These are phyloP conservation scores for Fusarium sp. DNA, from an alignment of 2,329 filamentous ascomycete genomes.

Conservation along the genomic window DNA sequence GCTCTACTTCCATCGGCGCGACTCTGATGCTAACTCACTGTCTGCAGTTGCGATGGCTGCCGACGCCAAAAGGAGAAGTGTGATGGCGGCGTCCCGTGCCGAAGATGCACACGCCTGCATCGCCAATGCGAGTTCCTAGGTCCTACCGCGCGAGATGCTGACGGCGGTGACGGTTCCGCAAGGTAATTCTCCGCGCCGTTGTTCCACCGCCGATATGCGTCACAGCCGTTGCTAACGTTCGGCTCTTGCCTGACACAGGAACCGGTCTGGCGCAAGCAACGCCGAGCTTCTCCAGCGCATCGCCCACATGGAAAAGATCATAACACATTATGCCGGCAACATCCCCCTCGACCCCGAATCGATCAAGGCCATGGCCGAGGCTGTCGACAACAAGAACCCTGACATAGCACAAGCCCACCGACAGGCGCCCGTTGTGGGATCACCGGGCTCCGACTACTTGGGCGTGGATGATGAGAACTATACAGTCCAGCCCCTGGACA, in stretches of 20 bases:
- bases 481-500: slow-evolving; percentile 55
- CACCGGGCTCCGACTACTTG: slow-evolving; percentile 42
- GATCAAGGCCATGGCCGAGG: slow-evolving; percentile 56
- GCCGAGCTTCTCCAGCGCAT: slow-evolving; percentile 43
- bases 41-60: slow-evolving; percentile 63
- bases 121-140: slow-evolving; percentile 62
- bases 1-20: background rate
- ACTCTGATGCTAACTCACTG: slow-evolving; percentile 17
- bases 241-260: slow-evolving; percentile 21
- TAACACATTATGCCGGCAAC: slow-evolving; percentile 61
- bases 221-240: slow-evolving; percentile 21
- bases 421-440: slow-evolving; percentile 38
- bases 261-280: slow-evolving; percentile 38
- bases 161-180: slow-evolving; percentile 40
- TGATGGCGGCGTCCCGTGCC: slow-evolving; percentile 66
- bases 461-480: slow-evolving; percentile 53
- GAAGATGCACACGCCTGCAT: slow-evolving; percentile 62
- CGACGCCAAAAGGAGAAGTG: slow-evolving; percentile 68
- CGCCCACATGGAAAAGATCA: slow-evolving; percentile 58
- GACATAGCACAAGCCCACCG: slow-evolving; percentile 25
- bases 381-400: slow-evolving; percentile 52
- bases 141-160: slow-evolving; percentile 47
- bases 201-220: background rate
- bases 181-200: slow-evolving; percentile 23
- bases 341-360: slow-evolving; percentile 45